These are phyloP conservation scores for Lecanicillium sp. DNA, from an alignment of 2,329 filamentous ascomycete species.

Conservation along the genomic window DNA sequence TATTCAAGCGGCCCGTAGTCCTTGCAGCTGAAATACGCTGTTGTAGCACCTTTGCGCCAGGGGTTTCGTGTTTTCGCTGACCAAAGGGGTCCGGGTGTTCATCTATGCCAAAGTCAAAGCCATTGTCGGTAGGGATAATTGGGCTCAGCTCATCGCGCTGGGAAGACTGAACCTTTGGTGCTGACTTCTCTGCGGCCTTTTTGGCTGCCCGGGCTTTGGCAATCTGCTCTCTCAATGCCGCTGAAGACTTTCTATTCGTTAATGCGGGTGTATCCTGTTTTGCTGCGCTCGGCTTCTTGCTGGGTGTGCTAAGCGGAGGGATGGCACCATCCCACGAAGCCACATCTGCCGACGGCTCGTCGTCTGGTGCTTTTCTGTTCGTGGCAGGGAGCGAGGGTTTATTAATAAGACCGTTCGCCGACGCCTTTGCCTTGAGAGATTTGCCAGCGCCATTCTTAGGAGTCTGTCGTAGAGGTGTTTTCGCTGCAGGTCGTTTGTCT, in stretches of 20 bases:
- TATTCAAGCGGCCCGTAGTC: conserved; percentile 74
- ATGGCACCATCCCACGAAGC: conserved; percentile 23
- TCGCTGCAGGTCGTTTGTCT: conserved; percentile 20
- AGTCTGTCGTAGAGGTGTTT: conserved; percentile 22
- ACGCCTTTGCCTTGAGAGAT: conserved; percentile 40
- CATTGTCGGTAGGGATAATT: conserved; percentile 36
- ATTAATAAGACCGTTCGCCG: conserved; percentile 43
- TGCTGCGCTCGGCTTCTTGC: conserved; percentile 11
- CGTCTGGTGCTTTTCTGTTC: conserved; percentile 14
- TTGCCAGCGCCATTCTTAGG: conserved; percentile 28
- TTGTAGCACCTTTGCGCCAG: conserved; percentile 58
- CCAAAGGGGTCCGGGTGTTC: conserved; percentile 61
- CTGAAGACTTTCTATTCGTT: conserved; percentile 57
- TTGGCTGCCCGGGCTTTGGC: conserved; percentile 84
- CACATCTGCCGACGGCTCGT: conserved; percentile 8
- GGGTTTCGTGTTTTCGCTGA: conserved; percentile 47
- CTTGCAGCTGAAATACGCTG: conserved; percentile 67
- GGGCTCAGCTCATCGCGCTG: conserved; percentile 17
- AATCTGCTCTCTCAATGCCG: conserved; percentile 79
- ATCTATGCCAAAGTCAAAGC: conserved; percentile 40
- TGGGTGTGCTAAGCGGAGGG: conserved; percentile 12
- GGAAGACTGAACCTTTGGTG: not conserved
- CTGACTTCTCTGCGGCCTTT: conserved; percentile 34
- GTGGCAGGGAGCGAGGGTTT: conserved; percentile 44
- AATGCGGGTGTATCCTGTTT: conserved; percentile 13